Percentiles rank a stretch among this genome's conserved stretches.
phyloP scores from a whole-genome alignment of 352 stramenopile genomes.

The Pseudoperonospora humuli region DNA sequence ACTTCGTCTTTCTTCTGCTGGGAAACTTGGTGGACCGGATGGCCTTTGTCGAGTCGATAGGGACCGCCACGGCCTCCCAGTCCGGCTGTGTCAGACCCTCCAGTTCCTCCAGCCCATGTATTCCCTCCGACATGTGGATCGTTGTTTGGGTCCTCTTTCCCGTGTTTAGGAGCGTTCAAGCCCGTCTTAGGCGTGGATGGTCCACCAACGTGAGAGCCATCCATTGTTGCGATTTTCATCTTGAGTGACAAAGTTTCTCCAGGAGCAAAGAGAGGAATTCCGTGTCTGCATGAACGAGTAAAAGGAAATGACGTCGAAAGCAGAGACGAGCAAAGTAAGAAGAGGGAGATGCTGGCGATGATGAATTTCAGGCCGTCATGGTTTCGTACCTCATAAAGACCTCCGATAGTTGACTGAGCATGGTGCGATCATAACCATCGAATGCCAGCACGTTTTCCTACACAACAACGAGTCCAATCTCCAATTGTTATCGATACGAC shows the following conservation, averaged over 20 bases:
- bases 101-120: conserved; percentile 90
- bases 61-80: conserved; percentile 91
- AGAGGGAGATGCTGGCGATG: too few relatives aligned
- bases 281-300: conserved; percentile 31
- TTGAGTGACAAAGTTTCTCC: conserved; percentile 28
- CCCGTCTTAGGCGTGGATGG: conserved; percentile 62
- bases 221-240: conserved; percentile 38
- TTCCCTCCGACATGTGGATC: conserved; percentile 92
- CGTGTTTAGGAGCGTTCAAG: conserved; percentile 83
- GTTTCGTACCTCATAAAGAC: conserved; percentile 73
- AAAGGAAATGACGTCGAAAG: too few relatives aligned
- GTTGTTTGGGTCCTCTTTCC: conserved; percentile 92
- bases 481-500: too few relatives aligned
- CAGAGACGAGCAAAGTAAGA: too few relatives aligned
- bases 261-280: conserved; percentile 41
- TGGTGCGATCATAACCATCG: conserved; percentile 78
- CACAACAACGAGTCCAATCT: neutral
- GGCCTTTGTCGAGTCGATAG: conserved; percentile 91
- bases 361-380: too few relatives aligned
- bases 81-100: conserved; percentile 88
- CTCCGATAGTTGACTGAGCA: conserved; percentile 63
- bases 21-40: conserved; percentile 91
- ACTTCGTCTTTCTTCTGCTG: conserved; percentile 92
- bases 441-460: conserved; percentile 94
- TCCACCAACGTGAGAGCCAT: conserved; percentile 27